phyloP scores from a whole-genome alignment of 1,284 basidiomycete species.

The Marasmius oreades region DNA sequence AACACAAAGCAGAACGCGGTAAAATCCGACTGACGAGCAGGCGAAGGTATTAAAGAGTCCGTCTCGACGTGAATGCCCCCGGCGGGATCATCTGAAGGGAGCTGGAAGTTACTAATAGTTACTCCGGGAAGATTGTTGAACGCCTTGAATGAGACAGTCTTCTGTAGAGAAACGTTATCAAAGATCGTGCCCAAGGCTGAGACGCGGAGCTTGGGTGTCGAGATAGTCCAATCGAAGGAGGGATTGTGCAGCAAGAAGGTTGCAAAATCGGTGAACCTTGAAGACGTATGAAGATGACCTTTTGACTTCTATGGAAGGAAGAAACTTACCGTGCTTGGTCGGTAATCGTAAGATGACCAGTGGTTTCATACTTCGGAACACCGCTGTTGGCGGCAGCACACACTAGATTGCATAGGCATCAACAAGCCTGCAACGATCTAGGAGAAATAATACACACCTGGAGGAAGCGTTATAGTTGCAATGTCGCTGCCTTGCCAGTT shows the following conservation, averaged over 20 bases:
- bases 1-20: not conserved
- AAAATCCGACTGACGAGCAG: slow-evolving; percentile 46
- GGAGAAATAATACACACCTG: slow-evolving; percentile 33
- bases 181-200: slow-evolving; percentile 70
- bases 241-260: slow-evolving; percentile 65
- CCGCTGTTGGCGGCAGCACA: slow-evolving; percentile 68
- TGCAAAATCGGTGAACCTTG: slow-evolving; percentile 66
- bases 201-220: slow-evolving; percentile 57
- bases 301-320: not conserved
- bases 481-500: slow-evolving; percentile 68
- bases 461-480: slow-evolving; percentile 59
- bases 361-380: slow-evolving; percentile 59
- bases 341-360: slow-evolving; percentile 52
- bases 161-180: slow-evolving; percentile 60
- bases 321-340: slow-evolving; percentile 40
- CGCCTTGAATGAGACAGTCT: slow-evolving; percentile 65
- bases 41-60: slow-evolving; percentile 64
- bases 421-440: not conserved
- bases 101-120: slow-evolving; percentile 66
- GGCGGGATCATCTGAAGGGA: slow-evolving; percentile 60
- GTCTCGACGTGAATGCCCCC: slow-evolving; percentile 73
- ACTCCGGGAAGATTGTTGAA: slow-evolving; percentile 71
- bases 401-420: slow-evolving; percentile 32
- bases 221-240: slow-evolving; percentile 70
- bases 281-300: not conserved